Conservation (phyloP, 2,329 filamentous ascomycete genomes). For the Diaporthe caulivora region DNA sequence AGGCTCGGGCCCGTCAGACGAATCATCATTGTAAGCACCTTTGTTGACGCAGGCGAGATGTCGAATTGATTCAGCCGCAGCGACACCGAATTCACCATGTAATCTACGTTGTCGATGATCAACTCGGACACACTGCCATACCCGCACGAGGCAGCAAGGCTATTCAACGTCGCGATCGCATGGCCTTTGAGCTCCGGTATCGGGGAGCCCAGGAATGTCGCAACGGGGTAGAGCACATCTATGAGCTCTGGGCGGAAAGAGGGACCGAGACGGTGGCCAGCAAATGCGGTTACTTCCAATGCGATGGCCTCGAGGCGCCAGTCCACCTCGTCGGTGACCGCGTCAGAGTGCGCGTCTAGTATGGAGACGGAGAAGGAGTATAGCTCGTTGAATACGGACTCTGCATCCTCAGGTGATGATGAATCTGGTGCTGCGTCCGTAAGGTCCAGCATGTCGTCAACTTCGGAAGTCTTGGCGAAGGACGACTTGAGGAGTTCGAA, state of each 20-base stretch:
- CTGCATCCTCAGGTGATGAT: slow-evolving; percentile 55
- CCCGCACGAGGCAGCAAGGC: slow-evolving; percentile 79
- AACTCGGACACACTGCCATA: slow-evolving; percentile 82
- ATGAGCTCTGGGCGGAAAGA: slow-evolving; percentile 88
- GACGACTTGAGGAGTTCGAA: slow-evolving; percentile 76
- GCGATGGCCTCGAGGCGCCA: slow-evolving; percentile 84
- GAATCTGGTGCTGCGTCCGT: slow-evolving; percentile 54
- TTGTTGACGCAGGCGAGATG: slow-evolving; percentile 89
- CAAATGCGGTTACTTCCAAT: slow-evolving; percentile 82
- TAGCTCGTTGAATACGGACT: slow-evolving; percentile 70
- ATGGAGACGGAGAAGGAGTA: slow-evolving; percentile 76
- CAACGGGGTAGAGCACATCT: slow-evolving; percentile 90
- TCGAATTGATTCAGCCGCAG: slow-evolving; percentile 92
- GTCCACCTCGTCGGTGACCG: slow-evolving; percentile 59
- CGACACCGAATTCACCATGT: slow-evolving; percentile 93
- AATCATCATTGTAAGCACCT: slow-evolving; percentile 95
- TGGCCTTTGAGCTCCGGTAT: slow-evolving; percentile 79
- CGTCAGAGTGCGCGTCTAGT: slow-evolving; percentile 67
- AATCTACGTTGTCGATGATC: slow-evolving; percentile 93
- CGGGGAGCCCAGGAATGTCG: slow-evolving; percentile 85
- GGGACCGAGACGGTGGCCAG: slow-evolving; percentile 74
- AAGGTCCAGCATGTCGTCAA: slow-evolving; percentile 77
- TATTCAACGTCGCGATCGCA: slow-evolving; percentile 85
- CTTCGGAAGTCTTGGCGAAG: slow-evolving; percentile 61
- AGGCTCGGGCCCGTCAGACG: slow-evolving; percentile 84